phyloP scores from a whole-genome alignment of 768 basidiomycete species.

The Lyophyllum atratum region DNA sequence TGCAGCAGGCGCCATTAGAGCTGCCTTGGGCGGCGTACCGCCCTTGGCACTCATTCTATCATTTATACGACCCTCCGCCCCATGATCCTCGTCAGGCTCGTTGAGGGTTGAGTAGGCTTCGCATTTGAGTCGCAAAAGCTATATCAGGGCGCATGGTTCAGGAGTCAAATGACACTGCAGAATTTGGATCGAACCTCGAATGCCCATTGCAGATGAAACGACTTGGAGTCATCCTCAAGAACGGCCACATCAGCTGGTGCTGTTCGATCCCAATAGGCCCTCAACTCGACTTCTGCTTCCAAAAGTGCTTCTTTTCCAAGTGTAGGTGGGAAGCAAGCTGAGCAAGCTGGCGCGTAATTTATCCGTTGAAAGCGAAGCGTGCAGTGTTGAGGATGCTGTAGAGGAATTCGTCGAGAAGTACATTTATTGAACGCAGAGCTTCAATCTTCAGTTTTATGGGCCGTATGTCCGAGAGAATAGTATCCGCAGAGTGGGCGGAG shows the following conservation, averaged over 20 bases:
- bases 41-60: constrained; percentile 60
- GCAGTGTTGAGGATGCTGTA: constrained; percentile 68
- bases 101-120: constrained; percentile 87
- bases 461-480: constrained; percentile 89
- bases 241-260: constrained; percentile 30
- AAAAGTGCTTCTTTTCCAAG: constrained; percentile 90
- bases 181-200: constrained; percentile 60
- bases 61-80: constrained; percentile 61
- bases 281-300: constrained; percentile 90
- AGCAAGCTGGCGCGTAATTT: constrained; percentile 72
- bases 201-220: constrained; percentile 72
- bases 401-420: constrained; percentile 82
- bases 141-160: constrained; percentile 8
- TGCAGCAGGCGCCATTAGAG: constrained; percentile 77
- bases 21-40: constrained; percentile 50
- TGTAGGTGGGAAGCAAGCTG: constrained; percentile 71
- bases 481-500: constrained; percentile 82
- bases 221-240: constrained; percentile 52
- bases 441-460: constrained; percentile 84
- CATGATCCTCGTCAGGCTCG: constrained; percentile 75
- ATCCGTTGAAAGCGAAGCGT: constrained; percentile 70
- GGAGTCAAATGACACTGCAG: constrained; percentile 5
- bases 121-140: constrained; percentile 84
- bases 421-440: constrained; percentile 79
- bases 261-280: constrained; percentile 86